These are phyloP conservation scores for Trifolium subterraneum DNA, from an alignment of 306 rosid species.

Conservation along the genomic window DNA sequence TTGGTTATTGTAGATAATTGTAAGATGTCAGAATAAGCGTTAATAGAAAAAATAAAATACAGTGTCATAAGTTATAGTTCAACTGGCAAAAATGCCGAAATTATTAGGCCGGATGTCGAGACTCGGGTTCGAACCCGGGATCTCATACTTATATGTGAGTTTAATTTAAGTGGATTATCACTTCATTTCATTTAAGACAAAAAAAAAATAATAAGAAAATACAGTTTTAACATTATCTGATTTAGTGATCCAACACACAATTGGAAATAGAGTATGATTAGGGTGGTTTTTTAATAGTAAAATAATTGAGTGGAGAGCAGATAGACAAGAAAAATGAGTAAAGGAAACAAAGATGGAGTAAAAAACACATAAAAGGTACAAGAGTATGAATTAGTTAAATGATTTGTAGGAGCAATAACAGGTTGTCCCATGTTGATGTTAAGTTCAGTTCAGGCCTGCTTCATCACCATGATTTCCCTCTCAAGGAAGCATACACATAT, in stretches of 20 bases:
- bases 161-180: too few species aligned
- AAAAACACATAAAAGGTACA: slow-evolving; percentile 47
- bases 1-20: too few species aligned
- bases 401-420: slow-evolving; percentile 53
- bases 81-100: too few species aligned
- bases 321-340: slow-evolving; percentile 37
- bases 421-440: slow-evolving; percentile 65
- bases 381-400: slow-evolving; percentile 44
- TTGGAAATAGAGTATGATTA: slow-evolving; percentile 11
- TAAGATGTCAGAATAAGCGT: too few species aligned
- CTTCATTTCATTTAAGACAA: too few species aligned
- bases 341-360: slow-evolving; percentile 40
- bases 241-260: slow-evolving; percentile 17
- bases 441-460: slow-evolving; percentile 43
- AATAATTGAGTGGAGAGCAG: slow-evolving; percentile 43
- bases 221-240: neutral
- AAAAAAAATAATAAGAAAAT: neutral
- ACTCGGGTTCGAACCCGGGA: too few species aligned
- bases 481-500: slow-evolving; percentile 7
- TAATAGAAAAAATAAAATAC: too few species aligned
- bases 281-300: slow-evolving; percentile 8
- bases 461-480: slow-evolving; percentile 48
- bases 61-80: too few species aligned
- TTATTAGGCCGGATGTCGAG: too few species aligned
- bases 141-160: too few species aligned